phyloP scores from a whole-genome alignment of 116 monocot species.

The Cymodocea nodosa region DNA sequence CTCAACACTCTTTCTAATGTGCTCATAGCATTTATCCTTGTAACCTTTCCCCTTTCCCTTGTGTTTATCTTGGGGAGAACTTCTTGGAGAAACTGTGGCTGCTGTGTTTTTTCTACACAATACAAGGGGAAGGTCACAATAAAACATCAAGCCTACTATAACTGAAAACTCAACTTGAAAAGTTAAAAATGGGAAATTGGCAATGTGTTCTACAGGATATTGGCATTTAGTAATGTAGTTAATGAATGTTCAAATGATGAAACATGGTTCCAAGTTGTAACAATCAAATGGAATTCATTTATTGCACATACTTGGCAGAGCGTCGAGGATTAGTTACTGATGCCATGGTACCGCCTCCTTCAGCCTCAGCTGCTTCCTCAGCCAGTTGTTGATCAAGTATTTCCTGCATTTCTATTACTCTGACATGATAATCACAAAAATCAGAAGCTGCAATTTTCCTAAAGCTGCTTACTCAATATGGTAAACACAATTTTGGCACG shows the following conservation, averaged over 20 bases:
- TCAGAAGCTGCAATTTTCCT: neutral
- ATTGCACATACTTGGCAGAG: slow-evolving; percentile 63
- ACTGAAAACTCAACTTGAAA: neutral
- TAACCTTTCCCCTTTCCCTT: slow-evolving; percentile 77
- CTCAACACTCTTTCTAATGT: slow-evolving; percentile 80
- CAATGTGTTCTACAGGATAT: neutral
- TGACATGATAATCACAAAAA: slow-evolving; percentile 13
- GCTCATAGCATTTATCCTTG: slow-evolving; percentile 99
- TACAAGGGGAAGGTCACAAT: neutral
- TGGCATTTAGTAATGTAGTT: neutral
- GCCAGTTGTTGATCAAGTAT: slow-evolving; percentile 94
- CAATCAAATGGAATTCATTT: neutral
- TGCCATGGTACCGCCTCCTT: slow-evolving; percentile 84
- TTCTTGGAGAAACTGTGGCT: slow-evolving; percentile 40
- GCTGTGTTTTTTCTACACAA: slow-evolving; percentile 53
- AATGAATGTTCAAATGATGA: too few species aligned
- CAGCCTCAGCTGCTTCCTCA: slow-evolving; percentile 98
- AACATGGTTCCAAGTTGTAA: neutral
- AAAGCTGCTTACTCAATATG: too few species aligned
- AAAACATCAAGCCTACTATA: neutral
- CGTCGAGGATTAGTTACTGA: slow-evolving; percentile 70
- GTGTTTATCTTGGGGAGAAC: slow-evolving; percentile 39
- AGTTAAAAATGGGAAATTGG: neutral
- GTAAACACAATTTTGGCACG: too few species aligned
- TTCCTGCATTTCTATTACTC: slow-evolving; percentile 99